Conservation (phyloP, 768 basidiomycete genomes). For the Ramaria rubella region DNA sequence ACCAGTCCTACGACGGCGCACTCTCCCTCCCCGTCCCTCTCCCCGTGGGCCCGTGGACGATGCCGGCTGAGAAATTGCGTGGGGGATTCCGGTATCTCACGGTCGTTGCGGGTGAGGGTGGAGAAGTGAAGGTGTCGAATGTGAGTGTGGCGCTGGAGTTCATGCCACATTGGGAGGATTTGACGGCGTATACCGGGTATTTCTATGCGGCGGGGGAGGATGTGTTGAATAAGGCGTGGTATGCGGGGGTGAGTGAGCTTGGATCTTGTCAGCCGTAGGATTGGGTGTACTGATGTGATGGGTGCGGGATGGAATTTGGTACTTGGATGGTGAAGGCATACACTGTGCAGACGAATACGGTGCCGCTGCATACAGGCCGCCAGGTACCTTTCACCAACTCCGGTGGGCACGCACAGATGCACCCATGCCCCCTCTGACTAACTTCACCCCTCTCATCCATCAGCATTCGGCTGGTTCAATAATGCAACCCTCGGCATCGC, state of each 20-base stretch:
- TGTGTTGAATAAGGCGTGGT: constrained; percentile 12
- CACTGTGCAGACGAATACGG: constrained; percentile 15
- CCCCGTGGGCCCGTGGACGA: constrained; percentile 7
- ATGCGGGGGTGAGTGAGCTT: constrained; percentile 10
- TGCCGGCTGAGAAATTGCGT: constrained; percentile 5
- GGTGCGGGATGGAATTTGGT: neutral
- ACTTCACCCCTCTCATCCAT: neutral
- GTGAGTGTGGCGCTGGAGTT: constrained; percentile 7
- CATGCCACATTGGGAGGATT: constrained; percentile 12
- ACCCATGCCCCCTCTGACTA: neutral
- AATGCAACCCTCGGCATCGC: constrained; percentile 4
- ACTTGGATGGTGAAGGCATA: neutral
- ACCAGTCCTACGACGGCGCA: constrained; percentile 41
- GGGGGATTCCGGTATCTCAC: constrained; percentile 14
- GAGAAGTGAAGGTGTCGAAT: constrained; percentile 6
- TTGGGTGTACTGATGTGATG: no score
- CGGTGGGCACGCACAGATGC: neutral
- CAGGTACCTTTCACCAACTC: constrained; percentile 5
- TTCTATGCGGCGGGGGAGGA: constrained; percentile 10
- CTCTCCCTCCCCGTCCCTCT: constrained; percentile 35
- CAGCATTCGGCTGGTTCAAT: constrained; percentile 3
- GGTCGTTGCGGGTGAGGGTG: neutral
- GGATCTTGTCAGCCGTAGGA: neutral
- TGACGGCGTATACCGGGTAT: constrained; percentile 12
- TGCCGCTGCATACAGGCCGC: constrained; percentile 10